Base-by-base conservation (phyloP, 495 filamentous ascomycete genomes). In the Penicillium tannophilum region DNA sequence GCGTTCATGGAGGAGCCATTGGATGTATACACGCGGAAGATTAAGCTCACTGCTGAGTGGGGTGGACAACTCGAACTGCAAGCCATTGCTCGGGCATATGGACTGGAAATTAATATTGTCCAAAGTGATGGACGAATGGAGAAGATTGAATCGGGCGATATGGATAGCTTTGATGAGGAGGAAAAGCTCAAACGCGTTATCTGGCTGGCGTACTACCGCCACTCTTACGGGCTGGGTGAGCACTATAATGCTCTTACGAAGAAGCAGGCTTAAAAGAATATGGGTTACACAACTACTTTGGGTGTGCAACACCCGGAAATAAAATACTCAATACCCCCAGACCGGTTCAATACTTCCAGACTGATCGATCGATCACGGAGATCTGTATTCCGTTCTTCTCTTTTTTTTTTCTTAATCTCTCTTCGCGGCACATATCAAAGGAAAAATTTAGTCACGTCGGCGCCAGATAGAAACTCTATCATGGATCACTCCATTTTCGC, bases 201-300 rank as follows among this genome's bases (percentile, higher is more conserved):
- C 31, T 98, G 94, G 94, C 73, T 98, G 72, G 93, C 91, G 23
- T 98, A 98, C 74, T 98, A 98, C 74, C 79, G 89, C 59, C 92
- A 97, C 76, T 86, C 87, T 52, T 97, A 91, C 76, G 92, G 92
- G 2, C 76, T 98, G 17, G 94, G 94, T 12, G 93, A 97, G 79
- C 94, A 98, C 76, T 98, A 97, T 75, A 98, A 98, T 68, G 96
- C 93, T 23, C 75, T 98, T 31, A 59, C 65, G 36, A 73, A 71
- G 58, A 55, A 64, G 30, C 47, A 59, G 5, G 70, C 46, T n/a
- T 49, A 31, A 26, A 26, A 23, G 26, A 17, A 24, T 28, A 16
- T 12, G 10, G 14, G n/a, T 28, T 16, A 14, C 20, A 26, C 42
- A 45, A 7, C 24, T 5, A 14, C 9, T 51, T 26, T 30, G 12